Percentiles rank a stretch among this genome's conserved stretches.
Evolutionary conservation across 139 green algal species (phyloP).

Genomic region (Trebouxia sp.): DNA sequence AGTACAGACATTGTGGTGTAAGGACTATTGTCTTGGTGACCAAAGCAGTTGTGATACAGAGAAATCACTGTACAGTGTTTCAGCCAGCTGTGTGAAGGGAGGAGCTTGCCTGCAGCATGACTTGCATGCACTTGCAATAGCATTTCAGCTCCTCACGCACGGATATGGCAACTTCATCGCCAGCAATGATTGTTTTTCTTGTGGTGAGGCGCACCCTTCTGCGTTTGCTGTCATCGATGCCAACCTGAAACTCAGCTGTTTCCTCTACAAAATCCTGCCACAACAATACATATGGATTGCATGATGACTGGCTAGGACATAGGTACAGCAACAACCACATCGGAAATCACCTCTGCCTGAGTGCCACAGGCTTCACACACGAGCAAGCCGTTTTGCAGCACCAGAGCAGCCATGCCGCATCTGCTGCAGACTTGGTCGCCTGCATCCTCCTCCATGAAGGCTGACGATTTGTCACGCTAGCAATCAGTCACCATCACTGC

Average conservation of each 20-base stretch:
- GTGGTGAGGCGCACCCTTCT: neutral
- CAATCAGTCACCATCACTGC: neutral
- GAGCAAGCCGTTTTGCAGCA: constrained; percentile 16
- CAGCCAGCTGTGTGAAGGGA: no score
- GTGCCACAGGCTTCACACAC: constrained; percentile 26
- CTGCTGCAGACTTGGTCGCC: neutral
- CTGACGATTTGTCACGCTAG: neutral
- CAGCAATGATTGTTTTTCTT: neutral
- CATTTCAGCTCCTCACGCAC: constrained; percentile 7
- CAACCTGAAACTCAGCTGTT: constrained; percentile 19
- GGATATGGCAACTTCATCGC: neutral
- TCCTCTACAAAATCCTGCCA: constrained; percentile 20
- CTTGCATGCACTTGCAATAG: constrained; percentile 23
- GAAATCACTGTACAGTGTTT: no score
- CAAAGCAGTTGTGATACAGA: no score
- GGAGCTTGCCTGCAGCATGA: constrained; percentile 23
- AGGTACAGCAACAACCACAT: neutral
- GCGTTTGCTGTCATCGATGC: neutral
- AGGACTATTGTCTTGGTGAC: no score
- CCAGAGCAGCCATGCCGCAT: constrained; percentile 2
- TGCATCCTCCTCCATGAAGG: neutral
- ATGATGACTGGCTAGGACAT: neutral
- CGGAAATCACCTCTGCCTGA: constrained; percentile 11
- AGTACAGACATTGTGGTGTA: no score
- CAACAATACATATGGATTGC: neutral